These are phyloP conservation scores for Colletotrichum limetticola DNA, from an alignment of 2,329 filamentous ascomycete species.

Conservation along the genomic window DNA sequence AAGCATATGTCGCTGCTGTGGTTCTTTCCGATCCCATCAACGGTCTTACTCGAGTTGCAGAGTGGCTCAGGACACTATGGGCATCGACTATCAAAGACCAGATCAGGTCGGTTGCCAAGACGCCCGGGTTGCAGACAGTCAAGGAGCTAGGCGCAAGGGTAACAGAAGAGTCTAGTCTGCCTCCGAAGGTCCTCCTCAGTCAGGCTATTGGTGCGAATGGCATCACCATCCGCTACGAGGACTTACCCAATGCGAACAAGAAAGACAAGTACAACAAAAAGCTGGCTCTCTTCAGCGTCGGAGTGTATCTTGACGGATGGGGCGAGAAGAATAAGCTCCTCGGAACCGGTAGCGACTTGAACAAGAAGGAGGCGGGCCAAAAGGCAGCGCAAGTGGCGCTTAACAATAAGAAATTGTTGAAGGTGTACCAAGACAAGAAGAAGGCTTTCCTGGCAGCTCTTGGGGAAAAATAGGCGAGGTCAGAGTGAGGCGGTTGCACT, in stretches of 20 bases:
- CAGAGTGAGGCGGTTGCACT: not conserved
- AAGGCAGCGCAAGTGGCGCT: constrained; percentile 74
- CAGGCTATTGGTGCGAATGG: constrained; percentile 65
- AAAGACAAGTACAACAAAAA: constrained; percentile 64
- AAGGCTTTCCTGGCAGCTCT: constrained; percentile 47
- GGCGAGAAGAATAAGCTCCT: constrained; percentile 72
- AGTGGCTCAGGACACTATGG: constrained; percentile 84
- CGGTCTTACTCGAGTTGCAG: constrained; percentile 70
- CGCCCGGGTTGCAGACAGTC: constrained; percentile 14
- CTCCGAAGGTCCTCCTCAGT: constrained; percentile 62
- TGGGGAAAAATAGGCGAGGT: not conserved
- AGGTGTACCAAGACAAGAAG: constrained; percentile 60
- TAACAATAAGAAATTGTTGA: constrained; percentile 73
- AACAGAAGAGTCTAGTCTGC: not conserved
- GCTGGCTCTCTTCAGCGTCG: constrained; percentile 70
- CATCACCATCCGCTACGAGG: constrained; percentile 70
- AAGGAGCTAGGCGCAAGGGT: constrained; percentile 34
- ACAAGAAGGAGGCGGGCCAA: constrained; percentile 76
- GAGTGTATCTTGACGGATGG: constrained; percentile 74
- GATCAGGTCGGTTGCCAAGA: constrained; percentile 47
- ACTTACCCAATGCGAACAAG: constrained; percentile 56
- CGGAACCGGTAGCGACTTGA: constrained; percentile 71
- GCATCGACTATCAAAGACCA: constrained; percentile 68
- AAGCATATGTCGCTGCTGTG: constrained; percentile 87
- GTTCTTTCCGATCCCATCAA: constrained; percentile 73